A percentile compares a stretch with the other conserved stretches of the same genome.
Evolutionary conservation across 2,329 filamentous ascomycete species (phyloP).

Genomic region (Claviceps monticola): DNA sequence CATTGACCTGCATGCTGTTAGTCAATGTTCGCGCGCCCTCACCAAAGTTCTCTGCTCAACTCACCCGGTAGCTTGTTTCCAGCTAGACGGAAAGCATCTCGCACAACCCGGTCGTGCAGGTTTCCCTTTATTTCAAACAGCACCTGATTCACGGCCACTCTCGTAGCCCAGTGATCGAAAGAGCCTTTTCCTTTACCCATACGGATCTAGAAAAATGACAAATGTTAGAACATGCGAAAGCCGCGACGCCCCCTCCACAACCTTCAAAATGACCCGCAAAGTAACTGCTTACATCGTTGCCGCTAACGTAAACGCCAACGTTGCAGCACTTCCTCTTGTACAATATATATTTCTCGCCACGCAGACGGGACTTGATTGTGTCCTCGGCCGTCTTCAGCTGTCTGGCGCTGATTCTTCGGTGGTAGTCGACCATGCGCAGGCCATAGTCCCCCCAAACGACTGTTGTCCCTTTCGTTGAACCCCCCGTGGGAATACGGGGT

Average conservation of each 20-base stretch:
- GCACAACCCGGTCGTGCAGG: constrained; percentile 85
- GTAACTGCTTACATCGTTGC: constrained; percentile 57
- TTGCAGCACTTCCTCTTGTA: constrained; percentile 88
- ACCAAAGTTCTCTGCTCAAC: constrained; percentile 14
- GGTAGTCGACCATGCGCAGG: constrained; percentile 82
- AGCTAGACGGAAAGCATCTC: constrained; percentile 85
- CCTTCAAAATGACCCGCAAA: not conserved
- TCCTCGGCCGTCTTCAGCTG: constrained; percentile 87
- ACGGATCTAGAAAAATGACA: constrained; percentile 44
- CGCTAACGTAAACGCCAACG: constrained; percentile 87
- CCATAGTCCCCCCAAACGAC: constrained; percentile 96
- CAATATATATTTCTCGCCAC: constrained; percentile 82
- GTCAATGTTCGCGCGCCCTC: constrained; percentile 2
- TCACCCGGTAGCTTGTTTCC: constrained; percentile 88
- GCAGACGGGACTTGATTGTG: constrained; percentile 74
- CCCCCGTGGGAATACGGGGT: constrained; percentile 76
- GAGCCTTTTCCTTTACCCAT: constrained; percentile 99
- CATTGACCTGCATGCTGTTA: constrained; percentile 48
- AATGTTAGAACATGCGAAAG: not conserved
- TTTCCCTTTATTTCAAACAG: constrained; percentile 86
- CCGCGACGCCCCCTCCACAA: not conserved
- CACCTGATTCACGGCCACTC: constrained; percentile 81
- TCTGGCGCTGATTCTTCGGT: constrained; percentile 74
- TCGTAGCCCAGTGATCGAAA: constrained; percentile 91
- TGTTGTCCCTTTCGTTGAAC: constrained; percentile 82